A percentile compares a stretch with the other conserved stretches of the same genome.
Evolutionary conservation across 495 filamentous ascomycete species (phyloP).

Genomic region (Aspergillus indologenus): DNA sequence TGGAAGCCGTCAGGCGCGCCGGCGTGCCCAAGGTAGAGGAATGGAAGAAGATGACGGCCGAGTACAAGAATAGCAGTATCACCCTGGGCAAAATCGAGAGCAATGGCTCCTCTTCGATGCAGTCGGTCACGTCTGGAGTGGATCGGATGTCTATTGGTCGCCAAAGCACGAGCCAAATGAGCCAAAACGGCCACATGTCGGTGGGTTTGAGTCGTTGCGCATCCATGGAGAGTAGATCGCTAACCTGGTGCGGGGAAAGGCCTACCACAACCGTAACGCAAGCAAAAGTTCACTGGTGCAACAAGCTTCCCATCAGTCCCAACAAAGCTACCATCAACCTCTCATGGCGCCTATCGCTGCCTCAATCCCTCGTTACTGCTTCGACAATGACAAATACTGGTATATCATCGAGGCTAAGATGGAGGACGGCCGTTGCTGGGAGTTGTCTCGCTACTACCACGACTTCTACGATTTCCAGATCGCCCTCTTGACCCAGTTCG

Average conservation of each 20-base stretch:
- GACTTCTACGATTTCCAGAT: conserved; percentile 99
- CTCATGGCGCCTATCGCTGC: conserved; percentile 65
- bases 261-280: conserved; percentile 46
- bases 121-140: conserved; percentile 65
- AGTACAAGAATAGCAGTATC: conserved; percentile 99
- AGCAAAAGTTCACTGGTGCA: conserved; percentile 40
- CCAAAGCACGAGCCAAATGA: conserved; percentile 32
- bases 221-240: not conserved
- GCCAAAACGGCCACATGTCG: conserved; percentile 46
- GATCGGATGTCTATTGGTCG: conserved; percentile 71
- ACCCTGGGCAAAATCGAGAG: conserved; percentile 84
- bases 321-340: conserved; percentile 32
- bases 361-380: conserved; percentile 89
- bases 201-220: conserved; percentile 31
- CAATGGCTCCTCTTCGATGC: conserved; percentile 32
- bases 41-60: conserved; percentile 99
- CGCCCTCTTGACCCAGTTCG: conserved; percentile 87
- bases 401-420: conserved; percentile 91
- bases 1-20: conserved; percentile 82
- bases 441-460: conserved; percentile 88
- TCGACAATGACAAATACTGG: conserved; percentile 98
- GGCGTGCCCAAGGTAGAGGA: conserved; percentile 98
- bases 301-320: conserved; percentile 26
- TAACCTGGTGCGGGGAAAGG: conserved; percentile 18
- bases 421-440: conserved; percentile 90